Conservation (phyloP, 1,284 basidiomycete species). For the Takashimella koratensis region DNA sequence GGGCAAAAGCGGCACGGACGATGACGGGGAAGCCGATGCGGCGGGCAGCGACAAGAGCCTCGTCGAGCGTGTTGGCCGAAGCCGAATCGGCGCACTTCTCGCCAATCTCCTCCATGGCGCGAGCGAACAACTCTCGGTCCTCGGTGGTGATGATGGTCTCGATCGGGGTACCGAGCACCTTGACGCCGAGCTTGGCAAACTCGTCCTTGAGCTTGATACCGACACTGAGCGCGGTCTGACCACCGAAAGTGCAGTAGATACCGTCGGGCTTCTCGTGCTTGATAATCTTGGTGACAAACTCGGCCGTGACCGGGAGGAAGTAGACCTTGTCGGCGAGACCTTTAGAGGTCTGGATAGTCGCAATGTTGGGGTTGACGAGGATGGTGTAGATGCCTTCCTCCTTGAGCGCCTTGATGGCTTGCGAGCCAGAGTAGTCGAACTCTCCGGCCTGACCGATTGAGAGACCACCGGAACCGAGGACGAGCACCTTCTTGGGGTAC, state of each 20-base stretch:
- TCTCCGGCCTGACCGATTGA: conserved; percentile 98
- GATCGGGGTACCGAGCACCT: conserved; percentile 94
- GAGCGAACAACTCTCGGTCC: conserved; percentile 90
- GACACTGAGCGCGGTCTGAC: conserved; percentile 94
- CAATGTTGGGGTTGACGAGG: conserved; percentile 97
- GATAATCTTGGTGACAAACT: conserved; percentile 97
- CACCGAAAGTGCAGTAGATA: conserved; percentile 98
- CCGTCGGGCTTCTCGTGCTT: conserved; percentile 98
- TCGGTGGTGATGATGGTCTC: conserved; percentile 97
- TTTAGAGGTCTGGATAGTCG: conserved; percentile 97
- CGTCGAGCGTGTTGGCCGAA: conserved; percentile 73
- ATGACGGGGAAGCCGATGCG: conserved; percentile 96
- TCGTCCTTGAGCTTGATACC: conserved; percentile 98
- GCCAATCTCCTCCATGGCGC: conserved; percentile 93
- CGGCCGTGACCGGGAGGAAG: conserved; percentile 96
- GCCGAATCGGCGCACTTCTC: conserved; percentile 85
- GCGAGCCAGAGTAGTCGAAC: conserved; percentile 98
- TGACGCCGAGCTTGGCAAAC: conserved; percentile 77
- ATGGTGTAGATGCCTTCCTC: conserved; percentile 99
- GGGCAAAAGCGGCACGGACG: conserved; percentile 91
- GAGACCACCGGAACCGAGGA: conserved; percentile 95
- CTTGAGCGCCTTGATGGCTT: conserved; percentile 98
- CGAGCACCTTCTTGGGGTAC: conserved; percentile 84
- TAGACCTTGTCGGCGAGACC: conserved; percentile 99
- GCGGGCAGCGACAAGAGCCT: conserved; percentile 78